Percentiles rank a stretch among this genome's conserved stretches.
Conservation (phyloP, 1,139 yeast genomes). For the Geotrichum aggregatum region DNA sequence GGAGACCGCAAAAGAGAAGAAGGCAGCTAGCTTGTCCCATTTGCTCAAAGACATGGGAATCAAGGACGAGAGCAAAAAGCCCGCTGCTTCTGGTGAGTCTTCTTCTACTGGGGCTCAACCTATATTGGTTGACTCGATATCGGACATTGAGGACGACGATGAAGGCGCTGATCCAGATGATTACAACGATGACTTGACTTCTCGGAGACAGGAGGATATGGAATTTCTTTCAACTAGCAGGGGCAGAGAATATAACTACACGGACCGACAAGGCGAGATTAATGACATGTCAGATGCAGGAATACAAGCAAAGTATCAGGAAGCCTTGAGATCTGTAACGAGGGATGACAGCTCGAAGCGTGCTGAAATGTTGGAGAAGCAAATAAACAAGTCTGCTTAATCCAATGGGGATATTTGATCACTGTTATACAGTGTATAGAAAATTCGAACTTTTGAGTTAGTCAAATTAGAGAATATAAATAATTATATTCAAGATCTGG, state of each 20-base stretch:
- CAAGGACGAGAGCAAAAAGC: slow-evolving; percentile 34
- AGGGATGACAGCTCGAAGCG: slow-evolving; percentile 22
- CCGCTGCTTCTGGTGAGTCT: neutral
- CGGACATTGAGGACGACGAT: slow-evolving; percentile 53
- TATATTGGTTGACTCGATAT: slow-evolving; percentile 54
- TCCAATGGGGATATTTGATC: too few species aligned
- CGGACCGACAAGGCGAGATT: slow-evolving; percentile 59
- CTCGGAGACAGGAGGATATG: slow-evolving; percentile 31
- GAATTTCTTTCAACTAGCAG: slow-evolving; percentile 19
- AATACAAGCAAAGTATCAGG: slow-evolving; percentile 65
- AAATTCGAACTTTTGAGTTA: too few species aligned
- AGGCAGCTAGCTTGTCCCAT: slow-evolving; percentile 63
- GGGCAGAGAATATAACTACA: slow-evolving; percentile 69
- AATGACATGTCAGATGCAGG: slow-evolving; percentile 48
- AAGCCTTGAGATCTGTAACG: slow-evolving; percentile 42
- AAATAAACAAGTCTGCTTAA: slow-evolving; percentile 18
- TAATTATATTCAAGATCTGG: too few species aligned
- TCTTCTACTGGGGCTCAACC: slow-evolving; percentile 5
- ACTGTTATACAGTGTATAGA: too few species aligned
- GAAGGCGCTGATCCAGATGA: slow-evolving; percentile 47
- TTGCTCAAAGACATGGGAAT: slow-evolving; percentile 83
- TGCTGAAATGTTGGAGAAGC: slow-evolving; percentile 19
- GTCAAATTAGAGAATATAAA: too few species aligned
- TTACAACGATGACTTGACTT: slow-evolving; percentile 33
- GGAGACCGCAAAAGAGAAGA: slow-evolving; percentile 66